phyloP scores from a whole-genome alignment of 2,329 filamentous ascomycete species.

The Chaetomiaceae sp. region DNA sequence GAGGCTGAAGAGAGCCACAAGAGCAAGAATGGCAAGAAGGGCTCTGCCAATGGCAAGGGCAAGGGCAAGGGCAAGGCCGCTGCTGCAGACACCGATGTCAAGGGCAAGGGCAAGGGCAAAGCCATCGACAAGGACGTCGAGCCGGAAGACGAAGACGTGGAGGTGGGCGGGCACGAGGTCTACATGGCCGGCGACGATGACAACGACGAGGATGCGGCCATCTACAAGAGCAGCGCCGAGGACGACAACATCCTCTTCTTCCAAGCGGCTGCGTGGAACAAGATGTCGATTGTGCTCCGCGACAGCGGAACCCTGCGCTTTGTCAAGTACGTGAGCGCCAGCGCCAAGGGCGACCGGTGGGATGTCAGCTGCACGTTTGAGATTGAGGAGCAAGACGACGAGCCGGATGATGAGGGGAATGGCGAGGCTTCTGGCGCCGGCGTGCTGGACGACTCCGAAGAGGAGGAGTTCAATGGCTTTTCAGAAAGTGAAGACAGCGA shows the following conservation, averaged over 20 bases:
- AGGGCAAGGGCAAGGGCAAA: slow-evolving; percentile 30
- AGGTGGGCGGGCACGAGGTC: slow-evolving; percentile 75
- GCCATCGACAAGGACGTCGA: slow-evolving; percentile 28
- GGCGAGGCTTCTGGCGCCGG: slow-evolving; percentile 29
- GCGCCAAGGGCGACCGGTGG: slow-evolving; percentile 85
- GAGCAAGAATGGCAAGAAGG: slow-evolving; percentile 10
- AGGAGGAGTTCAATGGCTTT: slow-evolving; percentile 56
- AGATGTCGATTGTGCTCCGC: slow-evolving; percentile 80
- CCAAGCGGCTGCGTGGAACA: slow-evolving; percentile 74
- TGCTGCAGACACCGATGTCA: too few relatives aligned
- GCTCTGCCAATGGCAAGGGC: slow-evolving; percentile 7
- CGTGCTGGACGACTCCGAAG: slow-evolving; percentile 39
- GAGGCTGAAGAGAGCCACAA: slow-evolving; percentile 18
- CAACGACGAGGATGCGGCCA: slow-evolving; percentile 63
- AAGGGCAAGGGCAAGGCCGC: slow-evolving; percentile 30
- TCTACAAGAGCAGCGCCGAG: slow-evolving; percentile 76
- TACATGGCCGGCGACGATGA: slow-evolving; percentile 91
- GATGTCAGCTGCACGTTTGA: slow-evolving; percentile 79
- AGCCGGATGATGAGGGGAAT: slow-evolving; percentile 33
- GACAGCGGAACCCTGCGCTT: slow-evolving; percentile 85
- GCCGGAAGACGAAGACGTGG: slow-evolving; percentile 32
- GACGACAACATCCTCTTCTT: slow-evolving; percentile 67
- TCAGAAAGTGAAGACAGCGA: slow-evolving; percentile 34
- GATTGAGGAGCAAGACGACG: slow-evolving; percentile 54
- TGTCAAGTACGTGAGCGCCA: slow-evolving; percentile 87